phyloP scores from a whole-genome alignment of 257 asterid genomes.

The Prunella vulgaris region DNA sequence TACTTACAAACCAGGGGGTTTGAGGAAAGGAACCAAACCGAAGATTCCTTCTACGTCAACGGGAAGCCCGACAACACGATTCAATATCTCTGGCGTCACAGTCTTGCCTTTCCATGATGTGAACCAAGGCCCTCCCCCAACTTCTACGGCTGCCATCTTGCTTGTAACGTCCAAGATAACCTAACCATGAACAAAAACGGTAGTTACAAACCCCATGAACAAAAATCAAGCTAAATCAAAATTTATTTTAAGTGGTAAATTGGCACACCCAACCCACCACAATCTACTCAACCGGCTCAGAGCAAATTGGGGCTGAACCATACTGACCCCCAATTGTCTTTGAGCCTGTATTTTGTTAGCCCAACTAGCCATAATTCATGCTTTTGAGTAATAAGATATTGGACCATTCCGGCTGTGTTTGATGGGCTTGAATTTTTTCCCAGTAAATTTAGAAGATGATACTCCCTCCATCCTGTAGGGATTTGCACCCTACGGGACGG shows the following conservation, averaged over 20 bases:
- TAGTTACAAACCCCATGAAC: too few species aligned
- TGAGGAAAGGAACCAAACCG: constrained; percentile 58
- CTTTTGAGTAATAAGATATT: not conserved
- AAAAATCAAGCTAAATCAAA: too few species aligned
- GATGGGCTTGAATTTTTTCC: not conserved
- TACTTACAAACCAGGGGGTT: constrained; percentile 88
- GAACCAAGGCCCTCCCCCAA: constrained; percentile 99
- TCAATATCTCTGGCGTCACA: constrained; percentile 47
- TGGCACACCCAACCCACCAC: too few species aligned
- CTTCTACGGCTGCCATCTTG: constrained; percentile 93
- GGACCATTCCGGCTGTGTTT: not conserved
- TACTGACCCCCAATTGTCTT: too few species aligned
- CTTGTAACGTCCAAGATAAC: constrained; percentile 81
- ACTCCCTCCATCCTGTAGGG: too few species aligned
- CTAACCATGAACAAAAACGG: constrained; percentile 27
- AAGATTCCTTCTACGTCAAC: constrained; percentile 64
- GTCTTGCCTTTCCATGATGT: constrained; percentile 79
- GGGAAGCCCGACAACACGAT: constrained; percentile 51
- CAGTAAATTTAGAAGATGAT: not conserved
- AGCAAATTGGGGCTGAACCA: not conserved
- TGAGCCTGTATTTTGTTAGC: too few species aligned
- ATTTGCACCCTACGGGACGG: too few species aligned
- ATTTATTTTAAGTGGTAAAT: not conserved
- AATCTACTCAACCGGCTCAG: too few species aligned
- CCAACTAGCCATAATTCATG: too few species aligned